These are phyloP conservation scores for Curvularia verruculosa DNA, from an alignment of 2,329 filamentous ascomycete species.

Conservation along the genomic window DNA sequence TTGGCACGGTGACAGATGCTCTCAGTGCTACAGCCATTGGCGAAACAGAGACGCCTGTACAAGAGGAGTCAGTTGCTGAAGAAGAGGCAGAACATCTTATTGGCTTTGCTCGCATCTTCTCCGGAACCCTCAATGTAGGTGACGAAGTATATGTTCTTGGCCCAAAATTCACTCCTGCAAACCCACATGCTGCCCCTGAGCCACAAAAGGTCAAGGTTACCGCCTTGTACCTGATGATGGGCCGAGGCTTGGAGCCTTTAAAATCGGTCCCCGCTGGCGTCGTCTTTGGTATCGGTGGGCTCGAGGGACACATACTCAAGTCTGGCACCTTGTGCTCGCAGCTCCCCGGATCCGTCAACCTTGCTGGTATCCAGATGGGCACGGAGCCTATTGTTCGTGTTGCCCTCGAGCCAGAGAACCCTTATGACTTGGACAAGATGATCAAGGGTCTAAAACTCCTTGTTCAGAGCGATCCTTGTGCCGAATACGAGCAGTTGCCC, in stretches of 20 bases:
- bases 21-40: constrained; percentile 65
- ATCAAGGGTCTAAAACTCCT: constrained; percentile 84
- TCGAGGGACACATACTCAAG: constrained; percentile 93
- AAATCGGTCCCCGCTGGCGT: constrained; percentile 88
- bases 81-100: constrained; percentile 85
- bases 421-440: constrained; percentile 92
- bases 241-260: constrained; percentile 81
- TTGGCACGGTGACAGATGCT: constrained; percentile 62
- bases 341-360: constrained; percentile 83
- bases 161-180: constrained; percentile 88
- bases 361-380: constrained; percentile 81
- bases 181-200: constrained; percentile 72
- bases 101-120: constrained; percentile 93
- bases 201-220: constrained; percentile 85
- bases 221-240: constrained; percentile 95
- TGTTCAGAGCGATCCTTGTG: constrained; percentile 94
- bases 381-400: constrained; percentile 94
- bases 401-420: constrained; percentile 90
- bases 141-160: constrained; percentile 90
- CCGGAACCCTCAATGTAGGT: constrained; percentile 85
- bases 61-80: constrained; percentile 58
- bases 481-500: constrained; percentile 89
- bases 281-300: constrained; percentile 90
- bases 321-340: constrained; percentile 92
- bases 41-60: constrained; percentile 44